Base-by-base conservation (phyloP, 345 rosid genomes). In the Turritis glabra region DNA sequence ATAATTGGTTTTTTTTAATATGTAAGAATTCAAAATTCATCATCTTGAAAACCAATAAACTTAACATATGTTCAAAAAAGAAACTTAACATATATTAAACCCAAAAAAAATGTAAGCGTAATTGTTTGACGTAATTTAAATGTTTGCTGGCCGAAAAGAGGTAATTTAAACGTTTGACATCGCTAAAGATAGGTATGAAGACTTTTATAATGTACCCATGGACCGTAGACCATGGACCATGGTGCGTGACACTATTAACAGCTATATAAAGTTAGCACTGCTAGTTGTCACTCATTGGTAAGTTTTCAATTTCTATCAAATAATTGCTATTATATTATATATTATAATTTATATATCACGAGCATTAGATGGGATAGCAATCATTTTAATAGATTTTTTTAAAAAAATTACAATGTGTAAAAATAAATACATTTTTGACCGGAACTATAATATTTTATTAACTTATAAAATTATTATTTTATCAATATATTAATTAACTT, bases 211-310 rank as follows among this genome's bases (percentile, higher is more conserved):
- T 44, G 53, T 23, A 41, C 32, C 59, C 26, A 35, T 27, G 30
- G 40, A 50, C 51, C 29, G n/a, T n/a, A n/a, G n/a, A n/a, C 59
- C 26, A 35, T 27, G 30, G 40, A 50, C 51, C 29, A 62, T 72
- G 17, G 61, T 51, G 53, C 69, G 69, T 62, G 69, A 38, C 61
- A 26, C 68, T 72, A 71, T 37, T 60, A 60, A 18, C 58, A 47
- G 32, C 55, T 43, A 43, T 47, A 13, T 44, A 5, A 70, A 57
- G 56, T 46, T 22, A 22, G 22, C 47, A 19, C 19, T 14, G 8
- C 15, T 41, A 7, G 18, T 41, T 41, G 17, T 41, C 17, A 38
- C 44, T 38, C n/a, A 38, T 38, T 38, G 44, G 15, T 11, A 38
- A 14, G 17, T 41, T 41, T 41, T 14, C 3, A 15, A 1, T 41